These are phyloP conservation scores for Polychaeton citri DNA, from an alignment of 2,329 filamentous ascomycete genomes.

Conservation along the genomic window DNA sequence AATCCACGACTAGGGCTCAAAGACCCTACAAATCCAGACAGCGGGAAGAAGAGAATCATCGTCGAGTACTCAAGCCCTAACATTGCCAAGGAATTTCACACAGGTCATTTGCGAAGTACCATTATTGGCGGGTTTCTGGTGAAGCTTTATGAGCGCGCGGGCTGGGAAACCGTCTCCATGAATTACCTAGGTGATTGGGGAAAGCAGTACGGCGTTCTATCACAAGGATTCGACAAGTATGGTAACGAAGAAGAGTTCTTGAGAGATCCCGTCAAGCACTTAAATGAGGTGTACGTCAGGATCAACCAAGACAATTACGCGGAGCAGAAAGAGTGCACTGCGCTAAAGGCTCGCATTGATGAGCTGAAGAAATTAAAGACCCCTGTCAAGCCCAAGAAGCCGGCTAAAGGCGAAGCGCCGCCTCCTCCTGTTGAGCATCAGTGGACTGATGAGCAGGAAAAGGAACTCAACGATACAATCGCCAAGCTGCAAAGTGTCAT, in stretches of 20 bases:
- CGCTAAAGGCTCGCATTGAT: constrained; percentile 28
- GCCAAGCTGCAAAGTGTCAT: constrained; percentile 35
- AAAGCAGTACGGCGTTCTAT: constrained; percentile 58
- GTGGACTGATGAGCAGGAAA: constrained; percentile 32
- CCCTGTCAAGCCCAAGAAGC: constrained; percentile 25
- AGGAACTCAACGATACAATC: constrained; percentile 34
- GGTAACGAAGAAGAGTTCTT: constrained; percentile 59
- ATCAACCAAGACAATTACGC: constrained; percentile 51
- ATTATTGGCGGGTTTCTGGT: constrained; percentile 63
- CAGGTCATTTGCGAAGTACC: constrained; percentile 60
- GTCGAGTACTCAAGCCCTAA: constrained; percentile 79
- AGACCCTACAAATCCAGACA: constrained; percentile 47
- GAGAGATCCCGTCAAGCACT: constrained; percentile 65
- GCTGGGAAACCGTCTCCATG: constrained; percentile 57
- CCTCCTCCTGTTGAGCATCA: constrained; percentile 12
- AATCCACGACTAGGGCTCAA: constrained; percentile 46
- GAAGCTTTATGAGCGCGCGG: constrained; percentile 54
- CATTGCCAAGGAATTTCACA: constrained; percentile 72
- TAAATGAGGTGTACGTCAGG: constrained; percentile 70
- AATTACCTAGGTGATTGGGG: constrained; percentile 75
- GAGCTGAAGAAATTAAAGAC: constrained; percentile 27
- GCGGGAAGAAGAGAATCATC: constrained; percentile 53
- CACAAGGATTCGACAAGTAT: constrained; percentile 61
- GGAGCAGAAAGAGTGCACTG: constrained; percentile 54
- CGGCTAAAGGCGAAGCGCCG: constrained; percentile 33